Conservation (phyloP, 345 rosid genomes). For the Acer saccharum region DNA sequence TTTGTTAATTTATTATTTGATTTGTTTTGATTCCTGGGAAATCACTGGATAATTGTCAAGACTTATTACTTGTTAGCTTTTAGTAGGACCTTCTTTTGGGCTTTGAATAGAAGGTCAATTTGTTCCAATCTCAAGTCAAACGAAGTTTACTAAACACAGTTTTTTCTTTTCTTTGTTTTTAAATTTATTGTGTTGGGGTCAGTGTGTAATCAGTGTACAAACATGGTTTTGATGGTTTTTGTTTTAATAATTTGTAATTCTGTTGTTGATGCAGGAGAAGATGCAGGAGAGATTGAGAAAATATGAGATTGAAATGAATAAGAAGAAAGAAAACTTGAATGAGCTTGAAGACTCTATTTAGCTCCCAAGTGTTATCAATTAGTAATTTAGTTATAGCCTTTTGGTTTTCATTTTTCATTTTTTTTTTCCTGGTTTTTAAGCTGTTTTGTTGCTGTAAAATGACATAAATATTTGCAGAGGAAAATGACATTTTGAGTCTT, state of each 20-base stretch:
- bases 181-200: background rate
- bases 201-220: background rate
- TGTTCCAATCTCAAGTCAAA: background rate
- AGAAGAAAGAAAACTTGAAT: conserved; percentile 43
- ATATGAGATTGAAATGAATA: conserved; percentile 65
- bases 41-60: background rate
- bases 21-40: conserved; percentile 11
- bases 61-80: background rate
- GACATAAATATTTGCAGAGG: background rate
- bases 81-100: background rate
- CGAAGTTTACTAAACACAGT: background rate
- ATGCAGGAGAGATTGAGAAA: conserved; percentile 72
- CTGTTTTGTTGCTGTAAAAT: background rate
- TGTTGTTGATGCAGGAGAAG: conserved; percentile 50
- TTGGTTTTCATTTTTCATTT: too few species aligned
- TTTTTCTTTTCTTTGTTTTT: background rate
- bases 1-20: background rate
- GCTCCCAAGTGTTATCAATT: conserved; percentile 6
- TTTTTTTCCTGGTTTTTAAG: too few species aligned
- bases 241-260: background rate
- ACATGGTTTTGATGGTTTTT: too few species aligned
- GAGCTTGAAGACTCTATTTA: conserved; percentile 56
- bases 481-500: background rate
- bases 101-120: background rate
- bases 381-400: background rate